Base-by-base conservation (phyloP, 768 basidiomycete genomes). In the Collybia mongolica region DNA sequence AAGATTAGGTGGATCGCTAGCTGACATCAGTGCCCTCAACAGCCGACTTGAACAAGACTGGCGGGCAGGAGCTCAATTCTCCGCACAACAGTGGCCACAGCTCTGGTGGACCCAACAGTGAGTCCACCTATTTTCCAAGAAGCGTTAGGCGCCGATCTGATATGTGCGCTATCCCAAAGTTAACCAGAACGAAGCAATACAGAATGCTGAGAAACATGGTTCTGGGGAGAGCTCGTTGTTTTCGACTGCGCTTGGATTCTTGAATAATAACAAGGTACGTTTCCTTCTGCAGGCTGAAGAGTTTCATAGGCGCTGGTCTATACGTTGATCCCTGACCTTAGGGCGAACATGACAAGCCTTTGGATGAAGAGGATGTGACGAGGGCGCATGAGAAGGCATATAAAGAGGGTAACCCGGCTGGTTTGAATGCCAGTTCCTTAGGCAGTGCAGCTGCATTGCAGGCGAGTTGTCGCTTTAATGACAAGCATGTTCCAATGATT, bases 381-480 rank as follows among this genome's bases (percentile, higher is more conserved):
- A 57, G 71, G 17, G 82, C 86, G 8, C 88, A 93, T 62, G 64
- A 79, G 24, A 56, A 79, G 59, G 88, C 79, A 2, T 91, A 91
- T 60, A 61, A 73, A 6, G 57, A 81, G 40, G 78, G 76, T 5
- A 72, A 80, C 32, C 72, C 79, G 0, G 61, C 72, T 19, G 68
- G 63, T n/a, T 54, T 93, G 60, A 75, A 72, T 53, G 88, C 90
- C 2, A 68, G 73, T 23, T 74, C 81, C 12, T 65, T 92, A 52
- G 90, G 90, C 17, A 76, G 85, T 51, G 91, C 91, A 20, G 91
- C 91, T 17, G 91, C 91, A 12, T 54, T 90, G 55, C 78, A 89
- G 75, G 86, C 83, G 51, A 49, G 66, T 53, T 17, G 15, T 1
- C 1, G 29, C 19, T 1, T 22, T 32, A 17, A 17, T 37, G 4